A percentile compares a stretch with the other conserved stretches of the same genome.
Conservation (phyloP, 352 stramenopile genomes). For the Phytophthora sansomeana region DNA sequence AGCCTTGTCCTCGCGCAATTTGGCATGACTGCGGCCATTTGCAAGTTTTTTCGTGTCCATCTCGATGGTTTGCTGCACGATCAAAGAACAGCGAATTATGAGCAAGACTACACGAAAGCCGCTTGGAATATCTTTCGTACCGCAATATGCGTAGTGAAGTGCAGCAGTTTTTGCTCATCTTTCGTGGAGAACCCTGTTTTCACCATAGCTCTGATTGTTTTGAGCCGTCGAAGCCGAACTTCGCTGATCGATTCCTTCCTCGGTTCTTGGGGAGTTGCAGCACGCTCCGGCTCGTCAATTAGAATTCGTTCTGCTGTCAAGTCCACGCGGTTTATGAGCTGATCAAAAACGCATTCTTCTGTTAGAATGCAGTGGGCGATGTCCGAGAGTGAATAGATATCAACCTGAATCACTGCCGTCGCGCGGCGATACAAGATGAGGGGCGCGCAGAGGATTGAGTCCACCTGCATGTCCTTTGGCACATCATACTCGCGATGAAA, state of each 20-base stretch:
- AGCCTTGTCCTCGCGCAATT: slow-evolving; percentile 54
- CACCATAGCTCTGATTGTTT: slow-evolving; percentile 33
- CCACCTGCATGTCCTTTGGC: slow-evolving; percentile 53
- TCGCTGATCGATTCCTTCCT: slow-evolving; percentile 45
- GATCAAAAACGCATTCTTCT: neutral
- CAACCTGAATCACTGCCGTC: slow-evolving; percentile 69
- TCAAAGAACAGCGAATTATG: neutral
- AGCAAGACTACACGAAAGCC: neutral
- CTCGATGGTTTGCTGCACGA: slow-evolving; percentile 53
- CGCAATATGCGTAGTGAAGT: slow-evolving; percentile 65
- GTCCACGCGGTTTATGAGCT: slow-evolving; percentile 69
- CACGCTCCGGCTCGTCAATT: slow-evolving; percentile 4
- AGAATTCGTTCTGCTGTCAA: slow-evolving; percentile 12
- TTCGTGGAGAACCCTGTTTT: slow-evolving; percentile 59
- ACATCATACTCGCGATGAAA: slow-evolving; percentile 73
- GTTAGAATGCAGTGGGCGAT: neutral
- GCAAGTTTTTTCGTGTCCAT: slow-evolving; percentile 53
- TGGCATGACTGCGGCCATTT: slow-evolving; percentile 43
- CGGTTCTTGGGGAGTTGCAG: slow-evolving; percentile 22
- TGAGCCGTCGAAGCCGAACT: slow-evolving; percentile 47
- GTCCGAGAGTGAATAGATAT: neutral
- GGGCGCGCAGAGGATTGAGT: slow-evolving; percentile 67
- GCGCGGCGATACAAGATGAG: slow-evolving; percentile 61
- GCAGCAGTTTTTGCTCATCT: slow-evolving; percentile 73
- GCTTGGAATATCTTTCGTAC: slow-evolving; percentile 23